phyloP scores from a whole-genome alignment of 2,329 filamentous ascomycete genomes.

The Clonostachys sp. region DNA sequence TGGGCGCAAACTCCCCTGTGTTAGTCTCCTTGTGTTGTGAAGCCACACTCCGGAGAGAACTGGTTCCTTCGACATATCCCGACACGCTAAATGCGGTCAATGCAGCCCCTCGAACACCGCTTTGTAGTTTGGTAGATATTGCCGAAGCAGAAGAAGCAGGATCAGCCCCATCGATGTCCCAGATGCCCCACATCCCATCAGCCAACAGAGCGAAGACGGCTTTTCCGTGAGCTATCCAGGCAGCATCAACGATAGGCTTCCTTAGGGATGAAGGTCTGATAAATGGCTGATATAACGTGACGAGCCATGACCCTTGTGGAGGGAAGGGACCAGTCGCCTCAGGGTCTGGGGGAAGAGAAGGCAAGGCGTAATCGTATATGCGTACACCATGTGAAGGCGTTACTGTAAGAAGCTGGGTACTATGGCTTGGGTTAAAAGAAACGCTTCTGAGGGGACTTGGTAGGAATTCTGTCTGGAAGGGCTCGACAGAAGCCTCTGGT shows the following conservation, averaged over 20 bases:
- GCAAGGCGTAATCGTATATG: conserved; percentile 55
- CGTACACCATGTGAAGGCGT: conserved; percentile 51
- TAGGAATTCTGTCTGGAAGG: conserved; percentile 59
- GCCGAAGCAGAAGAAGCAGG: conserved; percentile 34
- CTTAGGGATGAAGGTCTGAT: conserved; percentile 41
- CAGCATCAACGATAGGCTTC: conserved; percentile 57
- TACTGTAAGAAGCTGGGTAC: conserved; percentile 53
- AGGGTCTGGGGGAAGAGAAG: conserved; percentile 48
- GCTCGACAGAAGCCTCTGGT: conserved; percentile 24
- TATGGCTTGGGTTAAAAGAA: conserved; percentile 52
- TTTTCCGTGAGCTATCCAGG: conserved; percentile 57
- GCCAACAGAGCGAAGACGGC: conserved; percentile 54
- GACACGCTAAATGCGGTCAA: conserved; percentile 52
- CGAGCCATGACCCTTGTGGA: conserved; percentile 57
- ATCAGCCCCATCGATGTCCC: conserved; percentile 58
- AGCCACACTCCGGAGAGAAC: conserved; percentile 40
- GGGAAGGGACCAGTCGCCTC: conserved; percentile 45
- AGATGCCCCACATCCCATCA: conserved; percentile 65
- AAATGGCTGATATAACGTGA: conserved; percentile 58
- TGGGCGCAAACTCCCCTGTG: conserved; percentile 52
- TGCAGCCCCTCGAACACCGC: conserved; percentile 52
- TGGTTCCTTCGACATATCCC: conserved; percentile 57
- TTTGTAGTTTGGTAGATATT: conserved; percentile 43
- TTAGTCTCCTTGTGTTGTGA: conserved; percentile 27
- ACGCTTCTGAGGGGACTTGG: conserved; percentile 48